Percentiles rank a stretch among this genome's conserved stretches.
phyloP scores from a whole-genome alignment of 306 rosid genomes.

The Casuarina equisetifolia region DNA sequence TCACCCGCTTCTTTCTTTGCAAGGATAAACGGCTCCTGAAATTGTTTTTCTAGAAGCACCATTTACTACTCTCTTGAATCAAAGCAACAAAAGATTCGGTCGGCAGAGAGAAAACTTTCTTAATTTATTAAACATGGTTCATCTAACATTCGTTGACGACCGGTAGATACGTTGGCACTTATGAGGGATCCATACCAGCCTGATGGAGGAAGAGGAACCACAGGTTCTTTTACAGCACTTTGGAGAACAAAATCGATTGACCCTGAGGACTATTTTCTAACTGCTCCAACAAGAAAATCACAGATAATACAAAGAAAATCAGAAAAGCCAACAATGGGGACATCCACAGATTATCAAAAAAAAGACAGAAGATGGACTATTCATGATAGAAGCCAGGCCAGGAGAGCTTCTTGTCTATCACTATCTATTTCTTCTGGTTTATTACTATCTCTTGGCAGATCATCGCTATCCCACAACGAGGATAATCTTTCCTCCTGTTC shows the following conservation, averaged over 20 bases:
- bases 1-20: no score
- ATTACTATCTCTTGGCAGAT: conserved; percentile 27
- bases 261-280: neutral
- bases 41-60: no score
- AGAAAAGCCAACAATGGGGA: no score
- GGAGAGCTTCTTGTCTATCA: conserved; percentile 39
- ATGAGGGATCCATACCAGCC: no score
- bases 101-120: no score
- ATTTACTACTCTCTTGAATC: no score
- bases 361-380: neutral
- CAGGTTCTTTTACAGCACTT: neutral
- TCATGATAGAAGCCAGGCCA: conserved; percentile 64
- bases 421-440: conserved; percentile 26
- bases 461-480: conserved; percentile 46
- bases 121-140: no score
- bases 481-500: conserved; percentile 31
- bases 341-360: neutral
- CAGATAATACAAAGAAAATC: neutral
- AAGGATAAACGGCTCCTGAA: no score
- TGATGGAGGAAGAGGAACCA: no score
- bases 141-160: no score
- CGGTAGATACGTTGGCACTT: no score
- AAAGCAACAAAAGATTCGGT: no score
- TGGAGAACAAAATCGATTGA: neutral
- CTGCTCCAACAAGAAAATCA: neutral